Evolutionary conservation across 495 filamentous ascomycete species (phyloP).

Genomic region (Thermochaetoides thermophila): DNA sequence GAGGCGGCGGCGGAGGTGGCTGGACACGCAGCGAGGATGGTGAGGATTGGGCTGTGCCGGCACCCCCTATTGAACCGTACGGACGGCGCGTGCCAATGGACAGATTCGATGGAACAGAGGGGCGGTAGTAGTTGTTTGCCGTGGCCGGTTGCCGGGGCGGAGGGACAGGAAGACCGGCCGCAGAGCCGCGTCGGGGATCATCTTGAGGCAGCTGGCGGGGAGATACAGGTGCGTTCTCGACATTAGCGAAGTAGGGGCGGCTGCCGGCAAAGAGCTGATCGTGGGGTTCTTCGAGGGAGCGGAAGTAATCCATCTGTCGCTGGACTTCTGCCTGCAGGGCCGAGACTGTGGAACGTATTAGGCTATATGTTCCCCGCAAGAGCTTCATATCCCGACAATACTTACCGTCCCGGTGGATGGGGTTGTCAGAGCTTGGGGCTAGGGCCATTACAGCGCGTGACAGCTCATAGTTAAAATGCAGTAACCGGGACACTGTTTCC

Average conservation of each 20-base stretch:
- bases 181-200: constrained; percentile 56
- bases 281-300: constrained; percentile 53
- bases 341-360: constrained; percentile 41
- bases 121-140: constrained; percentile 40
- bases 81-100: constrained; percentile 59
- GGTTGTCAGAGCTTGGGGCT: constrained; percentile 49
- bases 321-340: constrained; percentile 73
- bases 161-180: constrained; percentile 33
- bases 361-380: constrained; percentile 13
- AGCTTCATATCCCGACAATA: constrained; percentile 6
- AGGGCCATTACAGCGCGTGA: constrained; percentile 55
- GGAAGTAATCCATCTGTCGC: constrained; percentile 64
- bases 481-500: constrained; percentile 62
- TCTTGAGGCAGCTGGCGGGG: constrained; percentile 82
- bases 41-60: constrained; percentile 51
- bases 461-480: constrained; percentile 56
- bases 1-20: constrained; percentile 50
- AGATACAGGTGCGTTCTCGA: constrained; percentile 76
- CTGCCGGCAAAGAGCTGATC: constrained; percentile 61
- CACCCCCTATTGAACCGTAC: constrained; percentile 60
- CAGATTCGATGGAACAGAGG: constrained; percentile 65
- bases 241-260: constrained; percentile 60
- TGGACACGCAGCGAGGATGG: constrained; percentile 52
- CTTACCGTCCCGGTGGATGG: constrained; percentile 48
- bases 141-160: constrained; percentile 21